Evolutionary conservation across 306 rosid species (phyloP), one percentile per base, ranked within the genome.

Genomic region (Vicia villosa): DNA sequence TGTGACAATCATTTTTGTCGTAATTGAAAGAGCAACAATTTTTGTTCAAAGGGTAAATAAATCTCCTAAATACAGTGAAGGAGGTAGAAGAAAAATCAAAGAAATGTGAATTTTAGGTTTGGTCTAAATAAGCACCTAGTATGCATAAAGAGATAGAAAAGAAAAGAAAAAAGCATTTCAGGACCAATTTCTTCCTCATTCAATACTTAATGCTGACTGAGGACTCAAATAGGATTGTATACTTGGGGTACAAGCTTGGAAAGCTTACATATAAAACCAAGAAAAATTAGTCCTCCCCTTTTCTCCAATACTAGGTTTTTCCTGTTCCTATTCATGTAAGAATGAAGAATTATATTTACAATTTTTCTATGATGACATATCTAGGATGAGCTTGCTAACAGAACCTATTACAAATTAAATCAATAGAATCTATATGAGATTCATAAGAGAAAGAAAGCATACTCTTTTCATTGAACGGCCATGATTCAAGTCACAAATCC

Each of bases 351-450:
- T 38, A 21, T 59, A 57, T 15, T 14, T 24, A 42, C 66, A 70
- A 22, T 10, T 41, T 50, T 17, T n/a, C 68, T 22, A 58, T 15
- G 24, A 68, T 30, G 26, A 30, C 37, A n/a, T n/a, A n/a, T n/a
- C 69, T 22, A 34, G 34, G 57, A 37, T 66, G 57, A 71, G 38
- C 21, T 45, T 72, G 82, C 50, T 34, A 37, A 37, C 59, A 55
- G 45, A 64, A 8, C 66, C 73, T 21, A 37, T 46, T 12, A 45
- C 2, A 20, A 69, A 62, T 62, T 41, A 51, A 62, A 47, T 69
- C 14, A 76, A 41, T 24, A 52, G 34, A 51, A 41, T 52, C 59
- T 30, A 20, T 3, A 63, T 47, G 46, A 38, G 55, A 54, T 54
- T 70, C 65, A 38, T 15, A 54, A 43, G 46, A 77, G 38, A 61